phyloP scores from a whole-genome alignment of 2,329 filamentous ascomycete genomes.

The Paecilomyces dactylethromorphus region DNA sequence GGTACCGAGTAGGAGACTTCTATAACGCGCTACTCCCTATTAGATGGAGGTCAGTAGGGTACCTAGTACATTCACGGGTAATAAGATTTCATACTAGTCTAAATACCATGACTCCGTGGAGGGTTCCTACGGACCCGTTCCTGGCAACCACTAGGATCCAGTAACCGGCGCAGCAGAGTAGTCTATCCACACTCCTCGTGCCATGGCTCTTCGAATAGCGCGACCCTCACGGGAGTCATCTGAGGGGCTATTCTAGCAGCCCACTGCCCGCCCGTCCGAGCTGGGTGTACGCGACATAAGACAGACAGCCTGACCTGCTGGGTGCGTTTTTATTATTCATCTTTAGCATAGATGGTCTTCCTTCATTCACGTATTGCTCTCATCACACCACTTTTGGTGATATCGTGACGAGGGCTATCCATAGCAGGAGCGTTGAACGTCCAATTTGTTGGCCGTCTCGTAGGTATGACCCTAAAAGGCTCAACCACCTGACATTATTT shows the following conservation, averaged over 20 bases:
- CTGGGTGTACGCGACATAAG: neutral
- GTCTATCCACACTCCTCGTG: neutral
- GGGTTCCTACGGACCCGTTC: neutral
- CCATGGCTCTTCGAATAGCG: neutral
- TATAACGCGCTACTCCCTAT: neutral
- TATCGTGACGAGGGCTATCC: neutral
- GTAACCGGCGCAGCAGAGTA: neutral
- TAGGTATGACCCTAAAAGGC: neutral
- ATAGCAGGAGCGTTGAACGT: neutral
- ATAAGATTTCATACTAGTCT: neutral
- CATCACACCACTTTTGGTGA: neutral
- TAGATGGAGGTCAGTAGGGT: neutral
- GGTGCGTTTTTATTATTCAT: neutral
- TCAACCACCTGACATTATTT: neutral
- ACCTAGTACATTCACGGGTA: neutral
- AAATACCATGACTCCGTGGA: neutral
- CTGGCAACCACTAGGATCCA: neutral
- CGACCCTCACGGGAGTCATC: neutral
- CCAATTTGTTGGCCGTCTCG: neutral
- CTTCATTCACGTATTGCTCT: neutral
- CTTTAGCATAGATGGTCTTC: neutral
- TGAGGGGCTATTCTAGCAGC: neutral
- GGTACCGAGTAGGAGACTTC: neutral
- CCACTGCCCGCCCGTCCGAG: neutral
- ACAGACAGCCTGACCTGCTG: neutral